Evolutionary conservation across 31 red algal species (phyloP).

Genomic region (Bonnemaisonia californica): DNA sequence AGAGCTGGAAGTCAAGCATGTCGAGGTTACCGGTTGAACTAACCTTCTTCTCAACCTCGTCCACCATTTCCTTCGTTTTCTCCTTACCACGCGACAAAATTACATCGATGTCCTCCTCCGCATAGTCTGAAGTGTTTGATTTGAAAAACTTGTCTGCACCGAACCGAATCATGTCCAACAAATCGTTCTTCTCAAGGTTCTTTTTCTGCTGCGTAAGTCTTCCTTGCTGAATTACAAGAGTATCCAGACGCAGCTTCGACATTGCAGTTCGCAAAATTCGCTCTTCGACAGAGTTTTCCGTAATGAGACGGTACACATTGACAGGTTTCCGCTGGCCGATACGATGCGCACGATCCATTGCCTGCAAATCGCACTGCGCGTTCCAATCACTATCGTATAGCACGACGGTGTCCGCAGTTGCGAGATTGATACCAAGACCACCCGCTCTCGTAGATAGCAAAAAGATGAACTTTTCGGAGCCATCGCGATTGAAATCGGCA

Average conservation of each 20-base stretch:
- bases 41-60: slow-evolving; percentile 78
- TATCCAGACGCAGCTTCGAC: slow-evolving; percentile 95
- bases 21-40: slow-evolving; percentile 69
- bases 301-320: slow-evolving; percentile 95
- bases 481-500: slow-evolving; percentile 92
- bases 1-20: slow-evolving; percentile 75
- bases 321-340: slow-evolving; percentile 98
- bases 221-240: slow-evolving; percentile 98
- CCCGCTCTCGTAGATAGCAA: slow-evolving; percentile 96
- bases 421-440: slow-evolving; percentile 99
- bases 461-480: slow-evolving; percentile 97
- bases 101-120: slow-evolving; percentile 92
- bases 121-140: slow-evolving; percentile 77
- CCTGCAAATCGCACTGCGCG: slow-evolving; percentile 98
- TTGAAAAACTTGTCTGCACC: slow-evolving; percentile 98
- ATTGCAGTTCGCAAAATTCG: slow-evolving; percentile 93
- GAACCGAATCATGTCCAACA: slow-evolving; percentile 99
- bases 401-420: slow-evolving; percentile 98
- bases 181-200: slow-evolving; percentile 86
- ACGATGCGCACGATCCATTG: slow-evolving; percentile 99
- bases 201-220: slow-evolving; percentile 91
- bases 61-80: slow-evolving; percentile 89
- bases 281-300: slow-evolving; percentile 95
- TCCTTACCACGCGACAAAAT: slow-evolving; percentile 89
- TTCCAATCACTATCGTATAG: slow-evolving; percentile 99